Evolutionary conservation across 2,329 filamentous ascomycete genomes (phyloP), one percentile per base, ranked within the genome.

Genomic region (Celoporthe dispersa): DNA sequence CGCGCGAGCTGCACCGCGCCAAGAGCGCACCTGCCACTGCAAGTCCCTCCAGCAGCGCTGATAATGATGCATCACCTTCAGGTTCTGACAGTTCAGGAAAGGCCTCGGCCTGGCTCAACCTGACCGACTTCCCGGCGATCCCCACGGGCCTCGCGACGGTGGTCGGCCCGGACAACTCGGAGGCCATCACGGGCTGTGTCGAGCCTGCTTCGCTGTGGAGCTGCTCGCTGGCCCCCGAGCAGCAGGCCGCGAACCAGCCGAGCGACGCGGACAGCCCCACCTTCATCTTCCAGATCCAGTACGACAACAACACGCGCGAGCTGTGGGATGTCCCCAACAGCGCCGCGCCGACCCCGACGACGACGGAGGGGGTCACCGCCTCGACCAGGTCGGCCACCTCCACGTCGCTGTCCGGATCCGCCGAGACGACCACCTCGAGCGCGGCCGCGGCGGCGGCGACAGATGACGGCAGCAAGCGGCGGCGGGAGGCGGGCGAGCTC

Each of bases 61-160:
- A 51, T 28, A 67, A 48, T 11, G 9, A 48, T n/a, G 41, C 44
- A 48, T 48, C 44, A 48, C 22, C 55, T 19, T 39, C 25, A 37
- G 67, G 48, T 66, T 62, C 66, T 62, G 57, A 68, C 66, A 19
- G 14, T 41, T 35, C 66, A 41, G 41, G 55, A 25, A 37, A 68
- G 66, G 33, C 33, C 12, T 60, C 83, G 1, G 83, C 84, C 66
- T 98, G 93, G 91, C 84, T 97, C 69, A 97, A 97, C 77, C 79
- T 97, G 72, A 97, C 94, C 1, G 90, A 90, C 65, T 97, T 93
- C 74, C 94, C 94, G 25, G 91, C 94, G 0, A 93, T 98, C 76
- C 93, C 93, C 1, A 95, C 92, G 0, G 95, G 94, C 0, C 86
- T 95, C 25, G 86, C 93, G 71, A 97, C 93, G 0, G 86, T 98